phyloP scores from a whole-genome alignment of 139 green algal genomes.

The Chlorella sorokiniana region DNA sequence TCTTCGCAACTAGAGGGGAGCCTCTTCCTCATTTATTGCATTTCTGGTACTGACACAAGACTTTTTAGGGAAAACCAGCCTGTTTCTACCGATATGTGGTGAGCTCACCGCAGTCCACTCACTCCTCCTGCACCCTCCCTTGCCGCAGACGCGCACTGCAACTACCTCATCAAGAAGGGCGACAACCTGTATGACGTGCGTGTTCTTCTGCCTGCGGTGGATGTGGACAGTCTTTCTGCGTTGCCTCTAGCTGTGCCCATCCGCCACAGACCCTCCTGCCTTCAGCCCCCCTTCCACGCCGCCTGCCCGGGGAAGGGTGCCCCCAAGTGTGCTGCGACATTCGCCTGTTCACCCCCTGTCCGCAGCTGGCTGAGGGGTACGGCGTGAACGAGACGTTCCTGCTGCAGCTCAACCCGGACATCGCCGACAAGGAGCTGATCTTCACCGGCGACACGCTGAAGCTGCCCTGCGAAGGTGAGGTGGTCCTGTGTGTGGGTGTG shows the following conservation, averaged over 20 bases:
- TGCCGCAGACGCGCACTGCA: conserved; percentile 19
- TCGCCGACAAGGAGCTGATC: not conserved
- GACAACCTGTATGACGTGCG: conserved; percentile 3
- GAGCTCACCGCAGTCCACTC: too few species aligned
- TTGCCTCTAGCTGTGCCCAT: too few species aligned
- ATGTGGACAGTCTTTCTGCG: not conserved
- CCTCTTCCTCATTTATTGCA: too few species aligned
- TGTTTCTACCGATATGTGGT: too few species aligned
- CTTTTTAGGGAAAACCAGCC: too few species aligned
- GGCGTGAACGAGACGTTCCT: not conserved
- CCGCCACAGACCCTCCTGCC: too few species aligned
- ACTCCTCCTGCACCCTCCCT: too few species aligned
- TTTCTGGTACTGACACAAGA: too few species aligned
- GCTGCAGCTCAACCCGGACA: not conserved
- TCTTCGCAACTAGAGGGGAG: too few species aligned
- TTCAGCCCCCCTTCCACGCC: not conserved
- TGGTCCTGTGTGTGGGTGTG: too few species aligned
- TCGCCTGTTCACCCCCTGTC: not conserved
- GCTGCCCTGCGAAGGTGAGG: conserved; percentile 1
- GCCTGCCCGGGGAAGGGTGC: too few species aligned
- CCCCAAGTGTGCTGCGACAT: not conserved
- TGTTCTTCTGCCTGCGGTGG: not conserved
- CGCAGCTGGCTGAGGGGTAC: conserved; percentile 6
- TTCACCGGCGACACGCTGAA: not conserved
- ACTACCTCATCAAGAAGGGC: conserved; percentile 2